phyloP scores from a whole-genome alignment of 2,329 filamentous ascomycete species.

The Biscogniauxia marginata region DNA sequence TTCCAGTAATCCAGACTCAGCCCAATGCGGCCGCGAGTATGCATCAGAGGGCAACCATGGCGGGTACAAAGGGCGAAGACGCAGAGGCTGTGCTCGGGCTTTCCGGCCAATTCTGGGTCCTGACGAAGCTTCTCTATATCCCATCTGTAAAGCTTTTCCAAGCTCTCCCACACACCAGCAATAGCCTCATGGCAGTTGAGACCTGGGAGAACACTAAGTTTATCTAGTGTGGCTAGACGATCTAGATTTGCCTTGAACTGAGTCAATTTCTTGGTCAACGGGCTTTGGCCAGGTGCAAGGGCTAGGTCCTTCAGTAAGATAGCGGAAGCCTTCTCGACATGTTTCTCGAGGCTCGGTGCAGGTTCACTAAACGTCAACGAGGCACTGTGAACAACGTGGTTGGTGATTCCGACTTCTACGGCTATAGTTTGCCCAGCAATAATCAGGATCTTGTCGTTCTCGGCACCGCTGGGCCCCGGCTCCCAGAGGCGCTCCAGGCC shows the following conservation, averaged over 20 bases:
- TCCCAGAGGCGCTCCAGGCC: slow-evolving; percentile 67
- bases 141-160: slow-evolving; percentile 68
- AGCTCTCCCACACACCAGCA: slow-evolving; percentile 68
- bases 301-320: slow-evolving; percentile 67
- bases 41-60: slow-evolving; percentile 70
- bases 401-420: slow-evolving; percentile 60
- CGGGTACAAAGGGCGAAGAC: slow-evolving; percentile 65
- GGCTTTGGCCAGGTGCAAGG: slow-evolving; percentile 57
- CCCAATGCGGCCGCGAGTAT: slow-evolving; percentile 65
- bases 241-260: slow-evolving; percentile 71
- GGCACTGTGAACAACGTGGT: slow-evolving; percentile 62
- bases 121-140: slow-evolving; percentile 60
- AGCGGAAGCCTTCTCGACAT: slow-evolving; percentile 59
- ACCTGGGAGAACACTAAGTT: slow-evolving; percentile 64
- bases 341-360: slow-evolving; percentile 55
- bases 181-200: slow-evolving; percentile 78
- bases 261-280: slow-evolving; percentile 69
- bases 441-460: slow-evolving; percentile 54
- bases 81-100: slow-evolving; percentile 49
- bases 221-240: slow-evolving; percentile 66
- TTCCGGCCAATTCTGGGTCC: slow-evolving; percentile 43
- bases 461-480: slow-evolving; percentile 45
- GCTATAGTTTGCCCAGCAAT: slow-evolving; percentile 62
- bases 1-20: slow-evolving; percentile 78
- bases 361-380: slow-evolving; percentile 63